Conservation (phyloP, 371 early-diverging fungal genomes). For the Actinomortierella wolfii region DNA sequence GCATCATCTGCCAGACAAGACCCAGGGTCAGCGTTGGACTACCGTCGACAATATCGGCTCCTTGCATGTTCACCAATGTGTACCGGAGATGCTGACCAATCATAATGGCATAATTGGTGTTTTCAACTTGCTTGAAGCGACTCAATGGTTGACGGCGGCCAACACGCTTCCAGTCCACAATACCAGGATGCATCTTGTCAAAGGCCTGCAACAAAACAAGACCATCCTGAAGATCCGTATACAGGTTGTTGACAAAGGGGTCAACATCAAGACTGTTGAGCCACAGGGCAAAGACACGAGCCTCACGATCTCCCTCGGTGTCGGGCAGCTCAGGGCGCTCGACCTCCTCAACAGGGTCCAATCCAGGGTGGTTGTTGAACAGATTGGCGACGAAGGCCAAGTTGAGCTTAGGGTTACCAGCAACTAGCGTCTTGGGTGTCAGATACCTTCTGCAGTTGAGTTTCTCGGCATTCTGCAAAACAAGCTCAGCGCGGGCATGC, state of each 20-base stretch:
- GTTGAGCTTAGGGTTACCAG: conserved; percentile 95
- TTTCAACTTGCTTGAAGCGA: conserved; percentile 96
- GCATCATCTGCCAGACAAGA: conserved; percentile 97
- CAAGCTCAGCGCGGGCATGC: conserved; percentile 81
- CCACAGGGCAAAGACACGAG: conserved; percentile 96
- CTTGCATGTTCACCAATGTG: conserved; percentile 94
- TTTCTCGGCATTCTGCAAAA: conserved; percentile 90
- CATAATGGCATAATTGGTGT: conserved; percentile 90
- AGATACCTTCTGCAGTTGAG: conserved; percentile 93
- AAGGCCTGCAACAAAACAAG: conserved; percentile 87
- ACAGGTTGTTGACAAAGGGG: conserved; percentile 92
- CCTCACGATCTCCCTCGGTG: conserved; percentile 92
- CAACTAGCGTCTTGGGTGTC: conserved; percentile 90
- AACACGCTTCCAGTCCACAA: conserved; percentile 90
- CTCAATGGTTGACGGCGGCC: conserved; percentile 73
- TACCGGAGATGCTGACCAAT: conserved; percentile 86
- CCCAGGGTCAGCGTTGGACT: conserved; percentile 84
- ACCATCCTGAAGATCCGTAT: conserved; percentile 85
- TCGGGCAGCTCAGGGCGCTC: conserved; percentile 84
- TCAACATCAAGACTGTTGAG: conserved; percentile 94
- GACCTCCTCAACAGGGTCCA: conserved; percentile 88
- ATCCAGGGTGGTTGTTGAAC: conserved; percentile 94
- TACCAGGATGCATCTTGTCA: conserved; percentile 88
- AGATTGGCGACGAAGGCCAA: conserved; percentile 94
- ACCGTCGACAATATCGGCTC: conserved; percentile 93